Evolutionary conservation across 2,329 filamentous ascomycete species (phyloP).

Genomic region (Trichoderma afroharzianum): DNA sequence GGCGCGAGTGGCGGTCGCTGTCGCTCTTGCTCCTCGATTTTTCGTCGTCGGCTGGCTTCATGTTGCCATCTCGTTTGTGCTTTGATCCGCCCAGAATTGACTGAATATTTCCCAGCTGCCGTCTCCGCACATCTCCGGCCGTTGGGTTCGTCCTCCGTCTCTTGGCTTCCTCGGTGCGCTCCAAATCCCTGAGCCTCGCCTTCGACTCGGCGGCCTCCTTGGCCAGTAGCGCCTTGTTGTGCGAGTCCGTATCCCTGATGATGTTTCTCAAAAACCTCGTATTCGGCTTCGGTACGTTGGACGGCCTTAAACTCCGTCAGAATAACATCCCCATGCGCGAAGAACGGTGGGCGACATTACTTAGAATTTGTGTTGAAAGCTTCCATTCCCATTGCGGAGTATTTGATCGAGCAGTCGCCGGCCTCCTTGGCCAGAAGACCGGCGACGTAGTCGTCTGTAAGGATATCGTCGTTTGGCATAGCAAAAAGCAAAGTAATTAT

Average conservation of each 20-base stretch:
- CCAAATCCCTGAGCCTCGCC: constrained; percentile 63
- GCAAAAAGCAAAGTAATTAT: not conserved
- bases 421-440: constrained; percentile 78
- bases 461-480: constrained; percentile 47
- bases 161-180: constrained; percentile 44
- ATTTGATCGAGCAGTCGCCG: constrained; percentile 66
- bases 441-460: constrained; percentile 77
- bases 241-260: constrained; percentile 79
- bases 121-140: constrained; percentile 49
- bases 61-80: constrained; percentile 24
- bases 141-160: constrained; percentile 43
- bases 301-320: constrained; percentile 49
- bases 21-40: constrained; percentile 18
- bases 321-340: not conserved
- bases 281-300: constrained; percentile 79
- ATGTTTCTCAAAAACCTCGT: constrained; percentile 85
- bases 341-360: constrained; percentile 30
- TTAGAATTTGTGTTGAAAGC: constrained; percentile 53
- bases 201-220: constrained; percentile 79
- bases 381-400: constrained; percentile 70
- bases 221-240: constrained; percentile 82
- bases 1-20: not conserved
- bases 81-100: constrained; percentile 50
- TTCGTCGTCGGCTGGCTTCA: constrained; percentile 19
- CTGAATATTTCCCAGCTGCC: constrained; percentile 59